Conservation (phyloP, 2,329 filamentous ascomycete species). For the Simplicillium sp. region DNA sequence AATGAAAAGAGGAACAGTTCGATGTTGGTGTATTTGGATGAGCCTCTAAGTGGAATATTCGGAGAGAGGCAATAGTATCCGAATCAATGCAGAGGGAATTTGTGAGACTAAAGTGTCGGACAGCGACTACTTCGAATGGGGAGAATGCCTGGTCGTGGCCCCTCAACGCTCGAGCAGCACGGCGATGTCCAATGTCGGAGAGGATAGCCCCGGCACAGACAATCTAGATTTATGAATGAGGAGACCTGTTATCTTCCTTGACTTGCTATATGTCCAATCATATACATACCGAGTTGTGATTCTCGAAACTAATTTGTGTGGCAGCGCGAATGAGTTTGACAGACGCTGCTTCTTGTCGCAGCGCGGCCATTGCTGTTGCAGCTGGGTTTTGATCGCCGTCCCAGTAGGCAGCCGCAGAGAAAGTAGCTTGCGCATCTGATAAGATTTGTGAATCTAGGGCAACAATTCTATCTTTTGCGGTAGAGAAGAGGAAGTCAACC, state of each 20-base stretch:
- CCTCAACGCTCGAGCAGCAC: conserved; percentile 50
- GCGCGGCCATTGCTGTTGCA: too few relatives aligned
- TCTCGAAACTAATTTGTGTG: too few relatives aligned
- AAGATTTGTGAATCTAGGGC: not conserved
- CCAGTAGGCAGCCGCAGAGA: too few relatives aligned
- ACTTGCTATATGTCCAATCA: too few relatives aligned
- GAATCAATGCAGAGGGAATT: conserved; percentile 67
- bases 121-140: conserved; percentile 46
- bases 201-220: conserved; percentile 84
- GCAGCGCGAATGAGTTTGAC: too few relatives aligned
- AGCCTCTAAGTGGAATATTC: conserved; percentile 73
- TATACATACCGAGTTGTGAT: too few relatives aligned
- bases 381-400: too few relatives aligned
- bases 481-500: not conserved
- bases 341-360: too few relatives aligned
- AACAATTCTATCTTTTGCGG: not conserved
- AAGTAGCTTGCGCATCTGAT: too few relatives aligned
- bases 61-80: conserved; percentile 73
- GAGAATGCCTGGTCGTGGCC: conserved; percentile 42
- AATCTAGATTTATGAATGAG: conserved; percentile 30
- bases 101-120: conserved; percentile 68
- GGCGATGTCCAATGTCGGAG: conserved; percentile 59
- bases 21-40: conserved; percentile 76
- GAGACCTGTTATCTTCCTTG: too few relatives aligned
- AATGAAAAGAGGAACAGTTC: conserved; percentile 27